Percentiles rank a stretch among this genome's conserved stretches.
Evolutionary conservation across 2,329 filamentous ascomycete genomes (phyloP).

Genomic region (Trichoderma citrinoviride): DNA sequence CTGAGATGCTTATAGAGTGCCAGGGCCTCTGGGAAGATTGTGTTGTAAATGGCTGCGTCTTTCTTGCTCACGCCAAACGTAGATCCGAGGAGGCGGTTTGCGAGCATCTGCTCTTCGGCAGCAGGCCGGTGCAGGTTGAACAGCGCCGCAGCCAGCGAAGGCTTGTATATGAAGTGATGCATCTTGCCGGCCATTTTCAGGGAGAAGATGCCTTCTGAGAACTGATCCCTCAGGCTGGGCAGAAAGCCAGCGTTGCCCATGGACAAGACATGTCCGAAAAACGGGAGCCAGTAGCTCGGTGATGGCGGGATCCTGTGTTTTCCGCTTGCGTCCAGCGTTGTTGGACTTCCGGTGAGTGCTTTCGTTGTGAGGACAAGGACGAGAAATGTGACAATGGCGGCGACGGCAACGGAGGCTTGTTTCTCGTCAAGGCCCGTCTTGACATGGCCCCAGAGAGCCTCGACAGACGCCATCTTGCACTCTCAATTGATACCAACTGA

Average conservation of each 20-base stretch:
- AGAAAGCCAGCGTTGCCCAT: constrained; percentile 34
- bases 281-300: constrained; percentile 36
- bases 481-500: background rate
- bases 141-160: constrained; percentile 31
- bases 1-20: constrained; percentile 30
- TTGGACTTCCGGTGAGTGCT: constrained; percentile 23
- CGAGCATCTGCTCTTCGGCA: constrained; percentile 30
- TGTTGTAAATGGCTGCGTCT: constrained; percentile 34
- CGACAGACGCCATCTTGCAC: background rate
- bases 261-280: constrained; percentile 37
- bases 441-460: constrained; percentile 4
- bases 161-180: constrained; percentile 37
- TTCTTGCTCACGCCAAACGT: constrained; percentile 36
- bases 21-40: constrained; percentile 31
- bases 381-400: constrained; percentile 29
- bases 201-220: constrained; percentile 38
- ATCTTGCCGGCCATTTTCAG: constrained; percentile 34
- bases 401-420: constrained; percentile 28
- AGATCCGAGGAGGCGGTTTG: constrained; percentile 30
- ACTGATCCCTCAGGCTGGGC: constrained; percentile 32
- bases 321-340: background rate
- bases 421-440: constrained; percentile 22
- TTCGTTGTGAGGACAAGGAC: constrained; percentile 31
- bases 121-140: constrained; percentile 32
- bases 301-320: constrained; percentile 21